Evolutionary conservation across 2,329 filamentous ascomycete species (phyloP), one percentile per base, ranked within the genome.

Genomic region (Cercospora sp.): DNA sequence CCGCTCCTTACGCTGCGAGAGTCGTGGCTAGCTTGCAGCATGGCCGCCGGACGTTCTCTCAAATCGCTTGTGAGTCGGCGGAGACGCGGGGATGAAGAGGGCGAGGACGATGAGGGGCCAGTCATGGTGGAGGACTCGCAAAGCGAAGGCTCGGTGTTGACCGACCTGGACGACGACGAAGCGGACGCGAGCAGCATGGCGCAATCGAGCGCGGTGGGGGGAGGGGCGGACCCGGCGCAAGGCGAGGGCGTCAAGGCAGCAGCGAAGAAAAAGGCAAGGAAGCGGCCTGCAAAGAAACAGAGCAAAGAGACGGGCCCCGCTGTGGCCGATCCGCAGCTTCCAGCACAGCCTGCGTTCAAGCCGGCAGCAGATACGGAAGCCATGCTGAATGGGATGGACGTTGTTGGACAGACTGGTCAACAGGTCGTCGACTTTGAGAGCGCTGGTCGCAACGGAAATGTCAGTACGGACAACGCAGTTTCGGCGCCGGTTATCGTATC

Each of bases 11-110:
- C 61, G 55, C 34, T 63, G n/a, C 30, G 34, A 26, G 51, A 16
- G 55, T 43, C 43, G 58, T 62, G 53, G 73, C 55, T 57, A 40
- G 63, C 66, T 59, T 49, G 62, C 49, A 80, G 71, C 63, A 87
- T 86, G 85, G 82, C 82, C 77, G 79, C 82, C 65, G 79, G 85
- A 76, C 86, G 87, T 34, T 73, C 75, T 77, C 87, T 88, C 79
- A 89, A 86, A 81, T 89, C 88, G 80, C 80, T 88, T 74, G 86
- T 90, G 79, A 88, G 88, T 77, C 87, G 87, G 74, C 87, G 89
- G 76, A 88, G 90, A 78, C 87, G 89, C 74, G 85, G 88, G 72
- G 88, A 89, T 79, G 89, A 91, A 75, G 89, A 91, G 77, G 89
- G 86, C 73, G 90, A 91, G 74, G 90, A 91, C 72, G 89, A 91